A percentile compares a stretch with the other conserved stretches of the same genome.
Evolutionary conservation across 306 rosid genomes (phyloP).

Genomic region (Mucuna pruriens): DNA sequence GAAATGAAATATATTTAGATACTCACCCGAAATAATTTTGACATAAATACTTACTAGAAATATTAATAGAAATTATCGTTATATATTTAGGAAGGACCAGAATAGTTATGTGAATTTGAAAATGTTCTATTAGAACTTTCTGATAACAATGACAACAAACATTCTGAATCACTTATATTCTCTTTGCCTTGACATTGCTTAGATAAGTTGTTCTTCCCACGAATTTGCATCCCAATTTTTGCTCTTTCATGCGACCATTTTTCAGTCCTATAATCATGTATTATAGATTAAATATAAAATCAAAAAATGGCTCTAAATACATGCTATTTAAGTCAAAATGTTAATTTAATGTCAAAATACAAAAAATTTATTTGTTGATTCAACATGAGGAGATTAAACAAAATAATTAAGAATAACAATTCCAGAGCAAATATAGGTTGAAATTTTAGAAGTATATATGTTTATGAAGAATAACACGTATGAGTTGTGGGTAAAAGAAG

Average conservation of each 20-base stretch:
- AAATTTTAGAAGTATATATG: no score
- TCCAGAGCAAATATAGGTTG: no score
- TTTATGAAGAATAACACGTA: no score
- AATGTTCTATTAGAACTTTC: not conserved
- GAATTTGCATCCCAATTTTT: not conserved
- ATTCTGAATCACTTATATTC: not conserved
- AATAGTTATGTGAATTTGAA: not conserved
- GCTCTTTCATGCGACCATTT: not conserved
- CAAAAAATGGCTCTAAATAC: not conserved
- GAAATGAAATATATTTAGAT: no score
- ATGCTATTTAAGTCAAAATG: no score
- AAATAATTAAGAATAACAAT: no score
- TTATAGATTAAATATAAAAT: not conserved
- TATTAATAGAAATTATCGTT: not conserved
- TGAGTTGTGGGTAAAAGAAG: no score
- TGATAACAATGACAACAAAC: not conserved
- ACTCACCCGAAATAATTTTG: no score
- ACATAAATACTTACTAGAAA: no score
- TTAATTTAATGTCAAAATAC: no score
- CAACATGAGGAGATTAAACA: no score
- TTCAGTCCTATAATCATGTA: not conserved
- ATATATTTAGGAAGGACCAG: not conserved
- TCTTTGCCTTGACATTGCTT: not conserved
- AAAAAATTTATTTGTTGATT: no score
- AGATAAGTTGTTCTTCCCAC: not conserved